Percentiles rank a stretch among this genome's conserved stretches.
Conservation (phyloP, 129 eudicot species). For the Oenanthe sinensis region DNA sequence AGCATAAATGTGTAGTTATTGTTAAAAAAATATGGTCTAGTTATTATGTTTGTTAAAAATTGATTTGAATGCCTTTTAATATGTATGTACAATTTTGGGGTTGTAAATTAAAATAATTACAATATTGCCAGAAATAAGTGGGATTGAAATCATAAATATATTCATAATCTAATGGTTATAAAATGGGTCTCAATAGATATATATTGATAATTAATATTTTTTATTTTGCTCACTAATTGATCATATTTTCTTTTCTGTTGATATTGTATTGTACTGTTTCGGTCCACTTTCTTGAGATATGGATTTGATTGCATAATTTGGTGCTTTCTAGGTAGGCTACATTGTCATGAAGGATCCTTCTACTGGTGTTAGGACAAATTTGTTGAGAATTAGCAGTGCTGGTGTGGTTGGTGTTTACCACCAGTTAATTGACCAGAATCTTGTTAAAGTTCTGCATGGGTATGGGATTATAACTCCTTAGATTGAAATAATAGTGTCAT, state of each 20-base stretch:
- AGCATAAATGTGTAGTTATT: too few species aligned
- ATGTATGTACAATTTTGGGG: too few species aligned
- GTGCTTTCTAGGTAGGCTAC: slow-evolving; percentile 65
- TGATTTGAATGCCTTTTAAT: too few species aligned
- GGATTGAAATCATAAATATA: too few species aligned
- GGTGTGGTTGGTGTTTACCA: slow-evolving; percentile 83
- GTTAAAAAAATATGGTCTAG: too few species aligned
- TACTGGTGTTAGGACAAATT: slow-evolving; percentile 52
- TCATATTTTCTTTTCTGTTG: not conserved
- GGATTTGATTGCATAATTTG: not conserved
- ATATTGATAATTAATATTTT: too few species aligned
- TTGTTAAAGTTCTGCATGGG: slow-evolving; percentile 66
- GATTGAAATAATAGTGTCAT: not conserved
- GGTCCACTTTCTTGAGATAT: not conserved
- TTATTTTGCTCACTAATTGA: not conserved
- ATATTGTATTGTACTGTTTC: not conserved
- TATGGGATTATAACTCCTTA: slow-evolving; percentile 18
- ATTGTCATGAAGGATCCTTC: slow-evolving; percentile 76
- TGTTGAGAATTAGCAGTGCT: slow-evolving; percentile 73
- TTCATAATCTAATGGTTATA: too few species aligned
- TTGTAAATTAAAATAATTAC: too few species aligned
- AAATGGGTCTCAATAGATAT: too few species aligned
- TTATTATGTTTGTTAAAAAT: too few species aligned
- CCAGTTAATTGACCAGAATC: slow-evolving; percentile 62
- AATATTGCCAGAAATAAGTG: too few species aligned